These are phyloP conservation scores for Trypanosoma theileri DNA, from an alignment of 208 protist genomes.

Conservation along the genomic window DNA sequence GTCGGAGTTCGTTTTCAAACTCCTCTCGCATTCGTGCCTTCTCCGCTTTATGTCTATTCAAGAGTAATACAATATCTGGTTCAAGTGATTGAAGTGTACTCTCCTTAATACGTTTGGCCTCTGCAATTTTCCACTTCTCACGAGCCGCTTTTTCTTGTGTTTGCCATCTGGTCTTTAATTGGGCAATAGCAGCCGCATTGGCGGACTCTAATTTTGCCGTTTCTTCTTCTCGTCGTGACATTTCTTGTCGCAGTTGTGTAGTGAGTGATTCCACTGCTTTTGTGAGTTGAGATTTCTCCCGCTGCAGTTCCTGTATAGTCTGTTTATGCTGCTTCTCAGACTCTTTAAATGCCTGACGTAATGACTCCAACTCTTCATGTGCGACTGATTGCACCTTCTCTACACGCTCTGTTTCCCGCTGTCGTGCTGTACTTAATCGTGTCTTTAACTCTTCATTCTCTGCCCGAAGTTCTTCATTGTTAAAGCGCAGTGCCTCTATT, in stretches of 20 bases:
- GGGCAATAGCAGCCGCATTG: conserved; percentile 60
- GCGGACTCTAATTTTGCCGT: conserved; percentile 53
- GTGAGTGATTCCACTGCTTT: conserved; percentile 59
- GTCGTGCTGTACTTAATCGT: conserved; percentile 40
- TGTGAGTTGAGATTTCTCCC: conserved; percentile 55
- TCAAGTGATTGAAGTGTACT: conserved; percentile 89
- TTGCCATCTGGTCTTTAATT: conserved; percentile 66
- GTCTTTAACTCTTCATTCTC: conserved; percentile 69
- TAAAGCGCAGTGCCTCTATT: conserved; percentile 73
- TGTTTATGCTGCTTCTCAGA: conserved; percentile 35
- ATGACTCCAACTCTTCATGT: conserved; percentile 46
- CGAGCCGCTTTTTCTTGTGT: conserved; percentile 78
- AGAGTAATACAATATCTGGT: conserved; percentile 90
- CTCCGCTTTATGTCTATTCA: conserved; percentile 91
- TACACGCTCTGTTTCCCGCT: conserved; percentile 37
- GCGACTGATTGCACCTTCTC: conserved; percentile 38
- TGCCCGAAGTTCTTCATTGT: conserved; percentile 65
- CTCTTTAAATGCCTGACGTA: conserved; percentile 35
- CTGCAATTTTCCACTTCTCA: conserved; percentile 81
- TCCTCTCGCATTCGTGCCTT: conserved; percentile 87
- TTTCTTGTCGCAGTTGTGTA: conserved; percentile 51
- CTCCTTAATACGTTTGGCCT: conserved; percentile 91
- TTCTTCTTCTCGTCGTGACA: conserved; percentile 52
- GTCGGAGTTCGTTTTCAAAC: conserved; percentile 85
- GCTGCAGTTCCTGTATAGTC: conserved; percentile 37